Evolutionary conservation across 78 protist genomes (phyloP), one percentile per base, ranked within the genome.

Genomic region (Protostelium mycophagum): DNA sequence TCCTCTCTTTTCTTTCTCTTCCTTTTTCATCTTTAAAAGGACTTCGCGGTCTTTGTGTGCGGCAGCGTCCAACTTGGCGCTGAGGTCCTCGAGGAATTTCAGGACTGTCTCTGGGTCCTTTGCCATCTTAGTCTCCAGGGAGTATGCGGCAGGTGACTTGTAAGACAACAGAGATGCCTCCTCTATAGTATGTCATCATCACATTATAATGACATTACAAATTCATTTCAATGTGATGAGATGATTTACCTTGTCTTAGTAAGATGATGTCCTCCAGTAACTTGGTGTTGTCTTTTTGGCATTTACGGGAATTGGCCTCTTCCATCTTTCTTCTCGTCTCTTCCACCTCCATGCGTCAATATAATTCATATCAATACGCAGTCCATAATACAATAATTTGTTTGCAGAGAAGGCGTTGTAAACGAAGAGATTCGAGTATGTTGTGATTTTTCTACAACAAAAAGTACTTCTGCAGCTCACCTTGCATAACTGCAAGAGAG

Each of bases 291-390:
- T 31, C 88, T 28, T 36, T 85, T 28, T 31, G 28, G 34, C 92
- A 90, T 38, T 91, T 93, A 1, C 63, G 0, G 5, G 36, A 85
- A 28, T 91, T 91, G 35, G 92, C 91, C 31, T 36, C 87, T 31
- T 63, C 85, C 91, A 89, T 92, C 85, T 84, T 92, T 37, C 86
- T 91, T 84, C 96, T 85, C 28, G 94, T 93, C 1, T 38, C 92
- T 0, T 86, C 86, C 51, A 91, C n/a, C n/a, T n/a, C n/a, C n/a
- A n/a, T n/a, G n/a, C n/a, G n/a, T n/a, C n/a, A n/a, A n/a, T n/a
- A n/a, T n/a, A n/a, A n/a, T n/a, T n/a, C n/a, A n/a, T n/a, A n/a
- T n/a, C n/a, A n/a, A n/a, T n/a, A n/a, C n/a, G n/a, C n/a, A n/a
- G n/a, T n/a, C n/a, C n/a, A n/a, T n/a, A n/a, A n/a, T n/a, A n/a